These are phyloP conservation scores for Chlamydomonas urium DNA, from an alignment of 139 green algal genomes.

Conservation along the genomic window DNA sequence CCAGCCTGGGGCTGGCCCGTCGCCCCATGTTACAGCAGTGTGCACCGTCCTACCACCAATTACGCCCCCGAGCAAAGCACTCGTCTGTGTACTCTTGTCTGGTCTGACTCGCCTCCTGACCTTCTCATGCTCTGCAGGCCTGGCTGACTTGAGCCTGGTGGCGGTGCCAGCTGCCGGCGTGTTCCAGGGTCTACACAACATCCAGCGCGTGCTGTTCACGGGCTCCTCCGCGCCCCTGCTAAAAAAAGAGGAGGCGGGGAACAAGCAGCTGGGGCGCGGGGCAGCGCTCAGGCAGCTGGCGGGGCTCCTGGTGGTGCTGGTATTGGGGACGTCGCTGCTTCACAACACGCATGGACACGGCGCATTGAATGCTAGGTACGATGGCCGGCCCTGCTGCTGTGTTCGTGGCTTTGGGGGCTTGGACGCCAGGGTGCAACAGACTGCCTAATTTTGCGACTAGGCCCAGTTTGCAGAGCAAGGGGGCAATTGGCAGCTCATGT, in stretches of 20 bases:
- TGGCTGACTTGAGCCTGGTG: slow-evolving; percentile 14
- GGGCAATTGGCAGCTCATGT: no score
- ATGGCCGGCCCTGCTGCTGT: neutral
- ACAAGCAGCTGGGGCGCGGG: slow-evolving; percentile 13
- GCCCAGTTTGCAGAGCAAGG: no score
- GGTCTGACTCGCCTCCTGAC: neutral
- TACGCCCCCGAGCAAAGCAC: no score
- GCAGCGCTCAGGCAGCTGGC: neutral
- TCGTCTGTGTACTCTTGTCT: no score
- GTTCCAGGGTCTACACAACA: neutral
- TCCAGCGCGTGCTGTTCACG: slow-evolving; percentile 4
- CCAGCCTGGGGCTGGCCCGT: no score
- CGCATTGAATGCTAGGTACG: neutral
- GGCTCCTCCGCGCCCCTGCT: neutral
- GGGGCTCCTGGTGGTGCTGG: neutral
- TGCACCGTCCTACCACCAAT: no score
- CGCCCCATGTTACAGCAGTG: no score
- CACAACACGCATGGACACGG: neutral
- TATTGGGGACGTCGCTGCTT: slow-evolving; percentile 2
- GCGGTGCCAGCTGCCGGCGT: slow-evolving; percentile 7
- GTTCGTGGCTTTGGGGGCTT: no score
- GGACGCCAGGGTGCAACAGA: no score
- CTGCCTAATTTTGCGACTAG: no score
- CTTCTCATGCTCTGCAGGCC: neutral
- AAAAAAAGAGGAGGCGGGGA: neutral